Evolutionary conservation across 306 rosid species (phyloP), one percentile per base, ranked within the genome.

Genomic region (Fagus crenata): DNA sequence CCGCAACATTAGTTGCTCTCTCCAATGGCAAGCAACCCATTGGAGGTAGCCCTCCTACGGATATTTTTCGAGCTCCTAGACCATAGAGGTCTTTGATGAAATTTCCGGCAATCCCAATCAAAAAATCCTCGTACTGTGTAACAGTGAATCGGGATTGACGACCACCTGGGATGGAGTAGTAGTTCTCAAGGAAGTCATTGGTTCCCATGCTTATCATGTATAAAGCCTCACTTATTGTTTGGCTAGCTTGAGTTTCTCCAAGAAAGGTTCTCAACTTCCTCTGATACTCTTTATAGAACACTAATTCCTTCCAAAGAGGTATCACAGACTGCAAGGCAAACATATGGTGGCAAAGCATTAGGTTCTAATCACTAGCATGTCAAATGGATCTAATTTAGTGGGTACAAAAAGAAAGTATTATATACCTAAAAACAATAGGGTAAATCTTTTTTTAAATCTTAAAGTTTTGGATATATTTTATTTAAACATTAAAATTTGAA

Each of bases 21-120:
- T 94, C 98, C 77, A 94, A 56, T 3, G 98, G 98, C 78, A 94
- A 73, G 84, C 97, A 94, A 17, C 98, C 98, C 98, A 94, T 94
- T 1, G 98, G 98, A 60, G 97, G 97, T 18, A 94, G 69, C 15
- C 98, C 98, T 60, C 98, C 98, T 0, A 94, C 81, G 49, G 98
- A 92, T 9, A 94, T 88, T 81, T 88, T 94, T 61, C 98, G 75
- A 51, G 95, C 98, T 11, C 98, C 98, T 8, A 90, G 89, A 22
- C 33, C 69, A 77, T 94, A 83, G 53, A 94, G 90, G 53, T 63
- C 53, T 63, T 71, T 84, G 32, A 92, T 77, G 89, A 92, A 94
- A 74, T 84, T 84, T 42, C 60, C 85, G 0, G 97, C 97, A 2
- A 90, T 90, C 2, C 90, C 87, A 17, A 82, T 69, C 6, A 94